phyloP scores from a whole-genome alignment of 2,329 filamentous ascomycete genomes.

The Fusarium palustre region DNA sequence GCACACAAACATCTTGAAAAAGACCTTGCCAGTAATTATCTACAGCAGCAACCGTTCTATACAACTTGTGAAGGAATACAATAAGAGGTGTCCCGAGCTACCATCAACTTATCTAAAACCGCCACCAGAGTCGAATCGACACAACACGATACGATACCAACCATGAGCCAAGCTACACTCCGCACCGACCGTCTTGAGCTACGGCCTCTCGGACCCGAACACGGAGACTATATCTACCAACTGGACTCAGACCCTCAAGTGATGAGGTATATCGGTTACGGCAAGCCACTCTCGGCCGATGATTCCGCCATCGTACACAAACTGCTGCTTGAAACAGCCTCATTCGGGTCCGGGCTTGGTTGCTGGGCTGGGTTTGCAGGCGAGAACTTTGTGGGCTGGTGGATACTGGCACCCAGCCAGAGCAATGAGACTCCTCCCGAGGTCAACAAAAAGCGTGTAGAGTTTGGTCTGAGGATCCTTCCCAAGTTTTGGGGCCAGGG shows the following conservation, averaged over 20 bases:
- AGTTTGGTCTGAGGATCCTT: constrained; percentile 47
- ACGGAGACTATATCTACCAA: constrained; percentile 37
- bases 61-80: background rate
- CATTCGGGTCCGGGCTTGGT: constrained; percentile 36
- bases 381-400: constrained; percentile 50
- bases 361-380: constrained; percentile 39
- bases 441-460: constrained; percentile 30
- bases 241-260: constrained; percentile 38
- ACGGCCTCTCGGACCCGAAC: constrained; percentile 32
- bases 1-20: background rate
- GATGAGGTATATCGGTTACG: constrained; percentile 43
- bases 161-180: constrained; percentile 38
- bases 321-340: constrained; percentile 39
- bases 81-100: background rate
- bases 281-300: constrained; percentile 35
- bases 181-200: constrained; percentile 36
- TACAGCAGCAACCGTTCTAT: background rate
- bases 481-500: constrained; percentile 49
- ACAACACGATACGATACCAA: background rate
- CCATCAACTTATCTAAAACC: background rate
- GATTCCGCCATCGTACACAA: constrained; percentile 43
- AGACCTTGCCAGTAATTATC: constrained; percentile 3
- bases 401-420: constrained; percentile 45
- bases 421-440: constrained; percentile 24
- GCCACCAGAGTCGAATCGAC: background rate